phyloP scores from a whole-genome alignment of 2,329 filamentous ascomycete genomes.

The Apiospora aurea region DNA sequence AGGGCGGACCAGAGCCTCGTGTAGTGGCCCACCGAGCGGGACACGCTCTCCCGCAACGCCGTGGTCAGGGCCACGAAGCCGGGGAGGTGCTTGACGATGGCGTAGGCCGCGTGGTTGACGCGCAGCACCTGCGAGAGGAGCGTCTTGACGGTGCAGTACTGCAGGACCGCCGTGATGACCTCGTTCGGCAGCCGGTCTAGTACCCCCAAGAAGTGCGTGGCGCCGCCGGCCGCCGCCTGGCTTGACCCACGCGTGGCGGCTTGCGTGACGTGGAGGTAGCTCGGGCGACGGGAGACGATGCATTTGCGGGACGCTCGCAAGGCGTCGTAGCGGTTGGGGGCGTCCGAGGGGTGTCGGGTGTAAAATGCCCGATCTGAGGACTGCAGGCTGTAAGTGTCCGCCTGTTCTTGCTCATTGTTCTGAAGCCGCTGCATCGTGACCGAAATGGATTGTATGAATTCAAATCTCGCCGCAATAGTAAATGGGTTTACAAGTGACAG shows the following conservation, averaged over 20 bases:
- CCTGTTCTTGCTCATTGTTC: not conserved
- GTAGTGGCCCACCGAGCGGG: not conserved
- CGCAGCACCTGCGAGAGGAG: not conserved
- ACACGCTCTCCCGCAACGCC: not conserved
- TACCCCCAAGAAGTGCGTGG: not conserved
- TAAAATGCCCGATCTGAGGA: not conserved
- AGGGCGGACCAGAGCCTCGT: not conserved
- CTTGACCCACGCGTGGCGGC: not conserved
- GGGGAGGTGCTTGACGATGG: not conserved
- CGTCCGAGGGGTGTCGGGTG: not conserved
- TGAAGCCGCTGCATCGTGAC: not conserved
- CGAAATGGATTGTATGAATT: not conserved
- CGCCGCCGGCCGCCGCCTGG: not conserved
- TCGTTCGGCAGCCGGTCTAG: not conserved
- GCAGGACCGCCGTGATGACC: not conserved
- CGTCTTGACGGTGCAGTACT: not conserved
- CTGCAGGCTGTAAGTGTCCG: not conserved
- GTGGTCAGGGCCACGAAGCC: not conserved
- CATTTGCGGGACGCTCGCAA: not conserved
- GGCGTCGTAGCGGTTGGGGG: not conserved
- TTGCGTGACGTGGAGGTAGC: not conserved
- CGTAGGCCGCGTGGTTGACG: not conserved
- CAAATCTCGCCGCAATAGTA: too few species aligned
- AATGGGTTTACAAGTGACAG: not conserved
- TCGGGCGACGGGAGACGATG: not conserved